Evolutionary conservation across 1,284 basidiomycete species (phyloP), one percentile per base, ranked within the genome.

Genomic region (Porphyrellus sp.): DNA sequence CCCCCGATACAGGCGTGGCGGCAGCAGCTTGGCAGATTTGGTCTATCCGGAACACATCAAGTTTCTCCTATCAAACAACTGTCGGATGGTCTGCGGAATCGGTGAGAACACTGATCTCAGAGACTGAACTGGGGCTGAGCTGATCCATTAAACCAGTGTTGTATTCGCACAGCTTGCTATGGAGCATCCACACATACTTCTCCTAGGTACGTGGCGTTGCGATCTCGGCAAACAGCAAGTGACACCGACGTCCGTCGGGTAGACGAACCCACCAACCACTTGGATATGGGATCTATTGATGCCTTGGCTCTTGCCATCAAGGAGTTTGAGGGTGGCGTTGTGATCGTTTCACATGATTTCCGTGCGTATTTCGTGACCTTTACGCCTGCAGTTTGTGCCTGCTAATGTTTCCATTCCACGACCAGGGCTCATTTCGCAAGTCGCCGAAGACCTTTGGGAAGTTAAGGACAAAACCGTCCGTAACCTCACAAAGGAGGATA

Each of bases 391-490:
- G 20, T 47, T 51, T 41, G 30, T 56, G 58, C 21, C 51, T 57
- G 60, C 40, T 50, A 37, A 59, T 40, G 25, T 45, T 49, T 47
- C 31, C 43, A 25, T 45, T 63, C 46, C 41, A 50, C 46, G 30
- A 43, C 47, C 64, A 85, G 87, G 88, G 66, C 83, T 96, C 58
- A 96, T 96, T 70, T 89, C 89, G 49, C 94, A 97, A 75, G 93
- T 97, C 42, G 94, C 93, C 49, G 89, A 98, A 70, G 95, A 98
- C 71, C 83, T 99, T 12, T 99, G 96, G 96, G 96, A 99, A 74
- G 96, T 99, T 55, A 93, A 93, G 71, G 82, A 94, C 72, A 87
- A 89, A 73, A 93, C 91, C 71, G 95, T 99, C 70, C 83, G 84
- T 72, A 98, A 98, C 76, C 74, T 99, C 59, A 91, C 93, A 27